A percentile compares a stretch with the other conserved stretches of the same genome.
Conservation (phyloP, 257 asterid species). For the Ajuga chamaepitys region DNA sequence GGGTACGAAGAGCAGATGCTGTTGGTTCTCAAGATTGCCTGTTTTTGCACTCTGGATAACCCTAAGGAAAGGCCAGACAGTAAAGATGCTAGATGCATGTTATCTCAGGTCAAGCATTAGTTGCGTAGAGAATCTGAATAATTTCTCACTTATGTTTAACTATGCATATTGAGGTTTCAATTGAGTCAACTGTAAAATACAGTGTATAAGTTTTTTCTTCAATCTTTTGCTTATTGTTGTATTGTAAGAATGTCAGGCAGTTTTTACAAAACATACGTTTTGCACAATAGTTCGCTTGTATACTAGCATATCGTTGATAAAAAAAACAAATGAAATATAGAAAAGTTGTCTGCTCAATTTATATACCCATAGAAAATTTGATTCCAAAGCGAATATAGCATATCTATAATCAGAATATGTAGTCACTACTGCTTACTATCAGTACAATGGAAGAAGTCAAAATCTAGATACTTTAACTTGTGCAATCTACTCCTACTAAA, state of each 20-base stretch:
- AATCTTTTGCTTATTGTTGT: neutral
- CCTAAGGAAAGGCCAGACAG: constrained; percentile 91
- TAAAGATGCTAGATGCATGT: constrained; percentile 79
- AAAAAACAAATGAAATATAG: no score
- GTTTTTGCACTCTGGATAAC: constrained; percentile 73
- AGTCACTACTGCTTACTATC: neutral
- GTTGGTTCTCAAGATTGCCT: constrained; percentile 84
- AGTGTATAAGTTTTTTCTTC: neutral
- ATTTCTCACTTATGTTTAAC: neutral
- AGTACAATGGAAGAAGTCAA: neutral
- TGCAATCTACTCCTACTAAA: neutral
- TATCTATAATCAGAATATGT: neutral
- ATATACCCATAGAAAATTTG: neutral
- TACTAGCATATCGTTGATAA: no score
- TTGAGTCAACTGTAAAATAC: constrained; percentile 13
- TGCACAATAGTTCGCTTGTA: no score
- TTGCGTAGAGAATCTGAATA: constrained; percentile 7
- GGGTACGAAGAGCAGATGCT: constrained; percentile 91
- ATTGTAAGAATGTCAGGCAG: neutral
- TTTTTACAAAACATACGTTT: no score
- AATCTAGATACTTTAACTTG: neutral
- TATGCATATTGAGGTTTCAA: constrained; percentile 12
- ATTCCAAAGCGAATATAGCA: neutral
- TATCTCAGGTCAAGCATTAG: constrained; percentile 62
- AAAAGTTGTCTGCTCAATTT: no score